Evolutionary conservation across 2,329 filamentous ascomycete genomes (phyloP), one percentile per base, ranked within the genome.

Genomic region (Chrysosporium keratinophilum): DNA sequence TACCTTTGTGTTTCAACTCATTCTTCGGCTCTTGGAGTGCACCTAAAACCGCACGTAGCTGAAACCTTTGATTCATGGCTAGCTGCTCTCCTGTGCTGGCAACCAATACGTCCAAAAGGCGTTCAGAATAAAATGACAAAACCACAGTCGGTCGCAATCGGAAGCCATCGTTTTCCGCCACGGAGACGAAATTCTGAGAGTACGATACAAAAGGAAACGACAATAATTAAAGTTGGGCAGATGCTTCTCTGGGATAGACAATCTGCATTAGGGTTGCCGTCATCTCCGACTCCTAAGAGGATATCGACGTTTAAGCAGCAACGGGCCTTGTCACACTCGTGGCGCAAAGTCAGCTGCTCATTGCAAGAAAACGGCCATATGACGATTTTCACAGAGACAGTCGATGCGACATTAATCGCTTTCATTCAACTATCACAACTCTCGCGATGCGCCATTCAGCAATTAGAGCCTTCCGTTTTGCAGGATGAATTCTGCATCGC

Each of bases 171-270:
- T 37, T 60, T 71, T 40, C 63, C 65, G 2, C 71, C 74, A 28
- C 70, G 71, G 34, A 68, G 74, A 54, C 64, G 73, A 54, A 70
- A 73, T 52, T 75, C 74, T 9, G 72, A 75, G 57, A 71, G 63
- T 49, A 76, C 77, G 1, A 63, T 76, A 28, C 72, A 77, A 28
- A 93, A 84, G 64, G 84, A 88, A 58, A 80, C 82, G 2, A 82
- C 85, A 53, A 93, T 97, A 60, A 97, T 97, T 74, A 98, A 97
- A 67, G 88, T 96, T 46, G 93, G 89, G 53, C 90, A 89, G 65
- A 81, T 95, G 65, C 83, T 89, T 64, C 77, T 95, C 45, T 96
- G 90, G 91, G 89, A 97, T 69, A 93, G 86, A 66, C 84, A 83
- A 2, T 70, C 66, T 34, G 66, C 67, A n/a, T 67, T 68, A 12